A percentile compares a stretch with the other conserved stretches of the same genome.
Evolutionary conservation across 2,329 filamentous ascomycete genomes (phyloP).

Genomic region (Verticillium nubilum): DNA sequence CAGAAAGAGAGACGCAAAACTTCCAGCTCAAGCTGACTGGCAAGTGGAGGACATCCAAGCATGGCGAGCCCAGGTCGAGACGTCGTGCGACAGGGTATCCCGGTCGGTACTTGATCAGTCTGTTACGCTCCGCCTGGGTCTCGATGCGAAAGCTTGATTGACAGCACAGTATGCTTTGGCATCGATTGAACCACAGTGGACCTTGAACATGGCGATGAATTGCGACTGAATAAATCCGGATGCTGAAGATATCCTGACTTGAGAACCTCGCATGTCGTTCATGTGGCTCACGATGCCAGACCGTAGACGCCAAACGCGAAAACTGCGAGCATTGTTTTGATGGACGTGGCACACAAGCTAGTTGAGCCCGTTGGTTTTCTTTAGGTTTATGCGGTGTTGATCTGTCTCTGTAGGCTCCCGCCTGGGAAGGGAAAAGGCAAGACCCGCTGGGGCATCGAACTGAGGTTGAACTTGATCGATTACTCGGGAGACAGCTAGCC

Average conservation of each 20-base stretch:
- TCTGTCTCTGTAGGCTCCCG: not conserved
- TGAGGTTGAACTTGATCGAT: not conserved
- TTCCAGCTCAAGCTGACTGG: not conserved
- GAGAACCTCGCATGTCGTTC: not conserved
- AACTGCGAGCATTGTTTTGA: not conserved
- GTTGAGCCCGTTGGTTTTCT: not conserved
- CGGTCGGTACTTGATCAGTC: not conserved
- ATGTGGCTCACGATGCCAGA: not conserved
- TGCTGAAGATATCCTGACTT: not conserved
- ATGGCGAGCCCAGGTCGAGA: not conserved
- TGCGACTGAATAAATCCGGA: not conserved
- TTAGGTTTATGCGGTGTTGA: not conserved
- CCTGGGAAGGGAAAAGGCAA: not conserved
- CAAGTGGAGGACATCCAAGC: not conserved
- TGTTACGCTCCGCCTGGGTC: not conserved
- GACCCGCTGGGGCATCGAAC: not conserved
- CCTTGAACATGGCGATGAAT: not conserved
- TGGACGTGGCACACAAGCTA: not conserved
- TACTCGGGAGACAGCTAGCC: not conserved
- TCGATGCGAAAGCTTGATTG: not conserved
- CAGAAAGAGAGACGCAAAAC: not conserved
- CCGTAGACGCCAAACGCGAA: not conserved
- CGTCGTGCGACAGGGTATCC: not conserved
- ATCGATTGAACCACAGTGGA: not conserved
- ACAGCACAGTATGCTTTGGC: not conserved